A percentile compares a stretch with the other conserved stretches of the same genome.
phyloP scores from a whole-genome alignment of 192 early-diverging fungal species.

The Coemansia sp. region DNA sequence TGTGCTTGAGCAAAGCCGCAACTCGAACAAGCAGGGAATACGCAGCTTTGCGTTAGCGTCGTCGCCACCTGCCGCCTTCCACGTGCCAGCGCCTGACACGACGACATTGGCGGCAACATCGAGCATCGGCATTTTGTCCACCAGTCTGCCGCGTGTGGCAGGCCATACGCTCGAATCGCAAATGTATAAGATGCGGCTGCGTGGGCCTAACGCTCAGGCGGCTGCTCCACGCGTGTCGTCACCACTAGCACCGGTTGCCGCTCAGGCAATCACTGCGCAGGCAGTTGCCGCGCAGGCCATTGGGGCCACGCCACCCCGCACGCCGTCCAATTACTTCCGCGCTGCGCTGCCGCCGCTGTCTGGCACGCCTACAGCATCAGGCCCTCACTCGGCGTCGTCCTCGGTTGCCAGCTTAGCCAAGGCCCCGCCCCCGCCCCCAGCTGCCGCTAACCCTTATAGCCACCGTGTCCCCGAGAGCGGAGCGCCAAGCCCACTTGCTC shows the following conservation, averaged over 20 bases:
- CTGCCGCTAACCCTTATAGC: slow-evolving; percentile 40
- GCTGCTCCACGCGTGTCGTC: slow-evolving; percentile 35
- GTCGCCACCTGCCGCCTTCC: slow-evolving; percentile 46
- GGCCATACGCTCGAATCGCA: slow-evolving; percentile 48
- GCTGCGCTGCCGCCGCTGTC: slow-evolving; percentile 44
- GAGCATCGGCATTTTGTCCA: slow-evolving; percentile 47
- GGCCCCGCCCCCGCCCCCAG: slow-evolving; percentile 11
- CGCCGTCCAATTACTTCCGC: slow-evolving; percentile 52
- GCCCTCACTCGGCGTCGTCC: slow-evolving; percentile 33
- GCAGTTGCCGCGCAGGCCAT: slow-evolving; percentile 26
- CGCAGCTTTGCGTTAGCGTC: slow-evolving; percentile 54
- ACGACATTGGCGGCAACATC: slow-evolving; percentile 28
- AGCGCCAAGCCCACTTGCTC: slow-evolving; percentile 20
- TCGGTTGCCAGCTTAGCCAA: slow-evolving; percentile 43
- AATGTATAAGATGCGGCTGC: slow-evolving; percentile 50
- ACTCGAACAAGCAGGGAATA: slow-evolving; percentile 53
- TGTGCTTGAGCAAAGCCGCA: slow-evolving; percentile 53
- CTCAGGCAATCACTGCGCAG: slow-evolving; percentile 1
- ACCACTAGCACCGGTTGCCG: slow-evolving; percentile 19
- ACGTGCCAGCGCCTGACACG: slow-evolving; percentile 12
- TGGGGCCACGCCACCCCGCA: slow-evolving; percentile 26
- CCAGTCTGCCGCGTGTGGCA: slow-evolving; percentile 43
- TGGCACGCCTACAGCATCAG: slow-evolving; percentile 15
- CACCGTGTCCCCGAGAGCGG: slow-evolving; percentile 16
- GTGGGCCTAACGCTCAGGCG: slow-evolving; percentile 30